These are phyloP conservation scores for Musa acuminata DNA, from an alignment of 176 grass and related monocot species.

Conservation along the genomic window DNA sequence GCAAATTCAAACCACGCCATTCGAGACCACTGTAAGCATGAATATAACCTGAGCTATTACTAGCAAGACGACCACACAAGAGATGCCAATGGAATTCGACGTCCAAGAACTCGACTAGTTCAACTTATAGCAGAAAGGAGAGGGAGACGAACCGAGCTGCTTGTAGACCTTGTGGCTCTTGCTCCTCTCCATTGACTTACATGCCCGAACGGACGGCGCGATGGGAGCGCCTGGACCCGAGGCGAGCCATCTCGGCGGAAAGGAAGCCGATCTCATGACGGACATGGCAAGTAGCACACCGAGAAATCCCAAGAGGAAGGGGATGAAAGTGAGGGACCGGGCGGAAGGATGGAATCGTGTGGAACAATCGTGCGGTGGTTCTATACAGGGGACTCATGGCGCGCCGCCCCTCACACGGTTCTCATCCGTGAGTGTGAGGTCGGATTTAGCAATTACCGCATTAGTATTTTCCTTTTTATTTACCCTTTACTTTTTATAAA, in stretches of 20 bases:
- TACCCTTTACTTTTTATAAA: too few species aligned
- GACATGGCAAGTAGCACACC: background rate
- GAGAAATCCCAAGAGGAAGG: background rate
- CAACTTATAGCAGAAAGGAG: background rate
- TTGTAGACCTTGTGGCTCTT: conserved; percentile 15
- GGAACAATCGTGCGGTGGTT: background rate
- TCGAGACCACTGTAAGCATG: background rate
- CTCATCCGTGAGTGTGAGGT: background rate
- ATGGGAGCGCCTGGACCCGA: background rate
- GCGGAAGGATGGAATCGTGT: background rate
- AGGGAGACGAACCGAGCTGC: conserved; percentile 8
- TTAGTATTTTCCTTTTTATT: too few species aligned
- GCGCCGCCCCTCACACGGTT: background rate
- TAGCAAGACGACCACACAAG: background rate
- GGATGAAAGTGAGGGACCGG: too few species aligned
- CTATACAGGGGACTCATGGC: background rate
- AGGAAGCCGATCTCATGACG: background rate
- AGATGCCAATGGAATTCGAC: background rate
- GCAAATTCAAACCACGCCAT: background rate
- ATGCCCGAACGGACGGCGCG: background rate
- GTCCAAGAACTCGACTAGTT: background rate
- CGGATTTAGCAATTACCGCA: too few species aligned
- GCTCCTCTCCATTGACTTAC: conserved; percentile 1
- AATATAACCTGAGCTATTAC: background rate
- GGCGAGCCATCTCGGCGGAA: background rate